Percentiles rank a stretch among this genome's conserved stretches.
These are phyloP conservation scores for Magnusiomyces magnusii DNA, from an alignment of 1,139 yeast genomes.

Conservation along the genomic window DNA sequence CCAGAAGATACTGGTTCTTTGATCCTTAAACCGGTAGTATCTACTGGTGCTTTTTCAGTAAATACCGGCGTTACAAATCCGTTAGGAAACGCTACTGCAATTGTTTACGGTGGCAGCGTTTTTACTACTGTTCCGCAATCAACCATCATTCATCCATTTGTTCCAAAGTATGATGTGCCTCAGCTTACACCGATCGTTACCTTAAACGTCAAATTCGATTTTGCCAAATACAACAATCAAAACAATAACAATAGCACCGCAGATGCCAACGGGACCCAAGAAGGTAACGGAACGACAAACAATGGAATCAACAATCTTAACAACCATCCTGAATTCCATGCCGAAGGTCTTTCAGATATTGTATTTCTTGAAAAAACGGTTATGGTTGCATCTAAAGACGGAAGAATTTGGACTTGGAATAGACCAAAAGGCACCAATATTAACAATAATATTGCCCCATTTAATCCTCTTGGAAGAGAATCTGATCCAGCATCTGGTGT, in stretches of 20 bases:
- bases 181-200: conserved; percentile 13
- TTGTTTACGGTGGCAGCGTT: background rate
- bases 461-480: background rate
- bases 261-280: background rate
- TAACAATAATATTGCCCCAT: no score
- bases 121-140: background rate
- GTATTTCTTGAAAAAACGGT: conserved; percentile 11
- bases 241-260: background rate
- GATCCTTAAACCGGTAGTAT: background rate
- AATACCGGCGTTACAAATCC: background rate
- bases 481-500: background rate
- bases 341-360: conserved; percentile 9
- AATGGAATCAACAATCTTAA: background rate
- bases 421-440: conserved; percentile 3
- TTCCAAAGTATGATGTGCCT: conserved; percentile 10
- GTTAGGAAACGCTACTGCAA: background rate
- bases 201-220: conserved; percentile 8
- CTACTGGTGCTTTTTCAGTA: background rate
- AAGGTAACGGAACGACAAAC: background rate
- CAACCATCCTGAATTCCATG: background rate
- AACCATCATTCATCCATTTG: conserved; percentile 12
- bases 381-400: conserved; percentile 14
- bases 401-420: conserved; percentile 15
- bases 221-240: background rate
- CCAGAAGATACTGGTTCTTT: background rate